A percentile compares a stretch with the other conserved stretches of the same genome.
Conservation (phyloP, 73 alveolate genomes). For the Uronychia binucleata region DNA sequence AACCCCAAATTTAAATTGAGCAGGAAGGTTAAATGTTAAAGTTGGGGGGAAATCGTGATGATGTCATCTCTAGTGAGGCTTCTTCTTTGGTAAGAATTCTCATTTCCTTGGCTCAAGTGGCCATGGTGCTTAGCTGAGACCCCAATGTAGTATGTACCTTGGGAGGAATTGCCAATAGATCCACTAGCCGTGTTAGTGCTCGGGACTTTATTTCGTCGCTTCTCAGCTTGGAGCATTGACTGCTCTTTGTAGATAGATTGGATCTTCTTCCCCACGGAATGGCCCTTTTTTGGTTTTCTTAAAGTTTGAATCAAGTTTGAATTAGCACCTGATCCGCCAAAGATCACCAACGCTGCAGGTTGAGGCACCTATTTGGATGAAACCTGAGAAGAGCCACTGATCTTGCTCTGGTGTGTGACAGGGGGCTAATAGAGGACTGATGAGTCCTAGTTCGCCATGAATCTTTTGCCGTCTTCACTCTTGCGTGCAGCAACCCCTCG, state of each 20-base stretch:
- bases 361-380: no score
- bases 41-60: background rate
- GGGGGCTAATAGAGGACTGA: no score
- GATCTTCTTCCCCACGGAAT: background rate
- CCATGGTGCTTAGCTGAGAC: background rate
- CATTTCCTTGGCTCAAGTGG: no score
- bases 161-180: background rate
- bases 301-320: background rate
- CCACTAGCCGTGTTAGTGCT: background rate
- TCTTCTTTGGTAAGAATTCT: background rate
- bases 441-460: no score
- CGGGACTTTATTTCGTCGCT: background rate
- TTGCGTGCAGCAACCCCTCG: no score
- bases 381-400: no score
- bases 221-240: background rate
- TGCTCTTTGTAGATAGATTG: background rate
- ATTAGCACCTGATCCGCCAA: background rate
- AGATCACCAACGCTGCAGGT: background rate
- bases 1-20: no score
- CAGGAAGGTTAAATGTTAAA: no score
- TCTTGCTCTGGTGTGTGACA: no score
- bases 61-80: background rate
- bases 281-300: background rate
- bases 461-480: no score
- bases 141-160: background rate